Conservation (phyloP, 2,329 filamentous ascomycete species). For the Fusarium mexicanum region DNA sequence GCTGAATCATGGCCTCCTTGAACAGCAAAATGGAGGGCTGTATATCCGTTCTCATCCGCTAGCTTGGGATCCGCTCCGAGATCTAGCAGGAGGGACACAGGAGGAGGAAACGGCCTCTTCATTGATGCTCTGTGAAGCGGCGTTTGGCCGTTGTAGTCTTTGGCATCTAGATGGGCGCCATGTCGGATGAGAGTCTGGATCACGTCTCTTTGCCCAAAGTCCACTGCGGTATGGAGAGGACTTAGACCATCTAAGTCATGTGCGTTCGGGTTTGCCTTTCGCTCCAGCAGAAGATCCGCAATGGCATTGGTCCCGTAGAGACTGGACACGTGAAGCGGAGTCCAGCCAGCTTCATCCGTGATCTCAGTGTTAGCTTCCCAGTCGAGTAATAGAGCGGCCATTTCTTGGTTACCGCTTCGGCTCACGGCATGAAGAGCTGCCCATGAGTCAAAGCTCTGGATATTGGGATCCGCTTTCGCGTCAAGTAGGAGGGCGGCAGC, state of each 20-base stretch:
- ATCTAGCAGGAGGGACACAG: not conserved
- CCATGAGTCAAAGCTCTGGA: not conserved
- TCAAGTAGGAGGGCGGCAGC: not conserved
- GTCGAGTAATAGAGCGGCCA: not conserved
- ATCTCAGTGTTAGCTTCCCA: not conserved
- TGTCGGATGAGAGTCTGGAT: not conserved
- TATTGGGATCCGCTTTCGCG: not conserved
- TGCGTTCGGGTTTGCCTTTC: not conserved
- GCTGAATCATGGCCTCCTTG: not conserved
- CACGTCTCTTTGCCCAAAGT: not conserved
- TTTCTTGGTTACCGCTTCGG: not conserved
- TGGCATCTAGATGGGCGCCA: not conserved
- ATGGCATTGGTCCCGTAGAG: not conserved
- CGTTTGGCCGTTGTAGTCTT: rapidly evolving
- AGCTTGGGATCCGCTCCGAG: not conserved
- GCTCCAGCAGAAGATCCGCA: not conserved
- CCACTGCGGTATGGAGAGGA: not conserved
- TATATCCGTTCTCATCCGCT: not conserved
- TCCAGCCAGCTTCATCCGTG: not conserved
- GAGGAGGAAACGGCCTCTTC: not conserved
- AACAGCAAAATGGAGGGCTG: not conserved
- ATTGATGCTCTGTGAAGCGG: not conserved
- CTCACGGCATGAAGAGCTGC: not conserved
- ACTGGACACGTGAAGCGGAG: not conserved
- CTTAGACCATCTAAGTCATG: not conserved